Evolutionary conservation across 2,329 filamentous ascomycete species (phyloP), one percentile per base, ranked within the genome.

Genomic region (Botryotinia convoluta): DNA sequence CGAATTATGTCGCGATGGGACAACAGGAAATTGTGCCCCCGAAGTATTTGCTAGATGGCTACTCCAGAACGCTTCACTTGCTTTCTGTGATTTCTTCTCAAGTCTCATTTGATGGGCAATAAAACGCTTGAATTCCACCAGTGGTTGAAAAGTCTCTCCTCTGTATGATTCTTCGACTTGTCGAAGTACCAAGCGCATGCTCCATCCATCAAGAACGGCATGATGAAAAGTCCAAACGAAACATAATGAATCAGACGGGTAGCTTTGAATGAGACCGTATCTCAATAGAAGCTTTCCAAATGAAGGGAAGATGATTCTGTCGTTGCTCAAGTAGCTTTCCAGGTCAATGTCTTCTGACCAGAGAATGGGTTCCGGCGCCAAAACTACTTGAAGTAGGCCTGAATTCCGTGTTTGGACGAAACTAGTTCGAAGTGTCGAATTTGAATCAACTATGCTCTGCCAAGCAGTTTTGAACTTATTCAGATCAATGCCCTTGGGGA

Each of bases 161-260:
- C 22, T 35, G 26, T 71, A 71, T 45, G 32, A 61, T 48, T 51
- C 39, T 20, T 71, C 69, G 20, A 81, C 76, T 62, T 77, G 76
- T n/a, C 78, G 74, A 20, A 82, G 73, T 5, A 83, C 74, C 48
- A 81, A 51, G 4, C 79, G 77, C 70, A 80, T 74, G 0, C 83
- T 84, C 87, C 86, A 88, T 29, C 87, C 87, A 70, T 89, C 87
- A 74, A 88, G 89, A 0, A 88, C 77, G 6, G 84, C 85, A 76
- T 89, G 87, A 75, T 89, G 87, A 81, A 87, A 86, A 1, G 85
- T 86, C 74, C 87, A 79, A 29, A 88, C 83, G 73, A 88, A 87
- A 76, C 83, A 80, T 20, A 63, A 81, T 37, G 68, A 68, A 42
- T 79, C 62, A 51, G 71, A 72, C 16, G 69, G 29, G 39, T 4